Conservation (phyloP, 768 basidiomycete genomes). For the Stropharia rugosoannulata region DNA sequence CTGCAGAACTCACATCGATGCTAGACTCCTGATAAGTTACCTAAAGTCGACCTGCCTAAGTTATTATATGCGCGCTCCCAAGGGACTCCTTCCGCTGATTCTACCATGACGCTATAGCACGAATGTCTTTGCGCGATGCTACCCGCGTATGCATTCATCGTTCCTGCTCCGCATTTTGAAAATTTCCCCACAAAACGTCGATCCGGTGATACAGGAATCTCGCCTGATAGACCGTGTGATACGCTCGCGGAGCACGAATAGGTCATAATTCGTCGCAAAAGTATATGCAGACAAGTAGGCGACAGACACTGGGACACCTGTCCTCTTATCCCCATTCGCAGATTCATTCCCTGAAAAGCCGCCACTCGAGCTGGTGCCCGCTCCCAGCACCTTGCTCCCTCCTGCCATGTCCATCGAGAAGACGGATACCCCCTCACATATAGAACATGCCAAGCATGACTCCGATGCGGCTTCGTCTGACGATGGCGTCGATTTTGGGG, state of each 20-base stretch:
- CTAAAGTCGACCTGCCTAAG: too few species aligned
- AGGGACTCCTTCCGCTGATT: too few species aligned
- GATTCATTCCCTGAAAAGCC: slow-evolving; percentile 5
- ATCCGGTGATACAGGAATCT: background rate
- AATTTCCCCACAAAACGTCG: slow-evolving; percentile 6
- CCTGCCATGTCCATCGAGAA: slow-evolving; percentile 20
- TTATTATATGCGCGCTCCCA: too few species aligned
- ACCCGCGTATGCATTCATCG: background rate
- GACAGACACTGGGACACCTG: background rate
- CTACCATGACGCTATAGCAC: background rate
- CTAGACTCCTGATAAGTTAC: too few species aligned
- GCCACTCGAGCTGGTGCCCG: background rate
- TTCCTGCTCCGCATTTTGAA: slow-evolving; percentile 1
- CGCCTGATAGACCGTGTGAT: background rate
- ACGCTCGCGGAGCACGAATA: background rate
- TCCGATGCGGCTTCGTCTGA: slow-evolving; percentile 12
- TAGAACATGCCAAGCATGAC: slow-evolving; percentile 19
- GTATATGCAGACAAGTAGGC: background rate
- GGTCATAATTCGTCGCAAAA: background rate
- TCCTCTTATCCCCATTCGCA: slow-evolving; percentile 7
- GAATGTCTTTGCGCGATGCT: background rate
- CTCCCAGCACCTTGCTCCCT: background rate
- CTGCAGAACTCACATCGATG: too few species aligned
- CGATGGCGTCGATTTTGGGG: slow-evolving; percentile 37
- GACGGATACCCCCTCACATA: slow-evolving; percentile 7